Base-by-base conservation (phyloP, 192 early-diverging fungal species). In the Backusella macrospora region DNA sequence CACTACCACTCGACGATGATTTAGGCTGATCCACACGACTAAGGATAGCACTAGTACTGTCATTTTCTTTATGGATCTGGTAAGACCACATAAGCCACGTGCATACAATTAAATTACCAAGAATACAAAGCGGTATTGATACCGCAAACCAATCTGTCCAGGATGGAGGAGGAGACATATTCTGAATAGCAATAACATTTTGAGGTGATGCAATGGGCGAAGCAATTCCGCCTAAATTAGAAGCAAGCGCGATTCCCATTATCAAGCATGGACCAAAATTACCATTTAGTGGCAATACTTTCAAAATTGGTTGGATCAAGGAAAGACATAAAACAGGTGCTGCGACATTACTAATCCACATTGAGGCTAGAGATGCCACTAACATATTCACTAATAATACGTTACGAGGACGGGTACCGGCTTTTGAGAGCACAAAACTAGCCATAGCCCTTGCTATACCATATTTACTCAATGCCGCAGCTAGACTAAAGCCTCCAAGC, bases 261-360 rank as follows among this genome's bases (percentile, higher is more conserved):
- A 98, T 93, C 23, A 98, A 86, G 69, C 92, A 93, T 38, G 89
- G 92, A 18, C 87, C 94, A 84, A 96, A 98, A 0, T 89, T 76
- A 21, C 88, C 91, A 71, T 85, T 81, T 18, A 78, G 81, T 1
- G 95, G 95, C 16, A 98, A 81, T 37, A 92, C 96, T 72, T 95
- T 90, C 45, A 98, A 87, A 45, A 97, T 98, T 18, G 96, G 96
- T 86, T 91, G 90, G 73, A 96, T 92, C 71, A 99, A 83, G 48
- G 94, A 95, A 71, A 99, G 96, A 82, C 96, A 99, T 12, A 99
- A 82, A 16, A 97, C 97, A n/a, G 97, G 97, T 16, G 97, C 96
- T 1, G 97, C 97, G 3, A 99, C 97, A 73, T 99, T 99, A 62
- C 89, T 91, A 71, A 99, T 99, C 97, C 95, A 96, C 97, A 99